These are phyloP conservation scores for Lentinula edodes DNA, from an alignment of 768 basidiomycete genomes.

Conservation along the genomic window DNA sequence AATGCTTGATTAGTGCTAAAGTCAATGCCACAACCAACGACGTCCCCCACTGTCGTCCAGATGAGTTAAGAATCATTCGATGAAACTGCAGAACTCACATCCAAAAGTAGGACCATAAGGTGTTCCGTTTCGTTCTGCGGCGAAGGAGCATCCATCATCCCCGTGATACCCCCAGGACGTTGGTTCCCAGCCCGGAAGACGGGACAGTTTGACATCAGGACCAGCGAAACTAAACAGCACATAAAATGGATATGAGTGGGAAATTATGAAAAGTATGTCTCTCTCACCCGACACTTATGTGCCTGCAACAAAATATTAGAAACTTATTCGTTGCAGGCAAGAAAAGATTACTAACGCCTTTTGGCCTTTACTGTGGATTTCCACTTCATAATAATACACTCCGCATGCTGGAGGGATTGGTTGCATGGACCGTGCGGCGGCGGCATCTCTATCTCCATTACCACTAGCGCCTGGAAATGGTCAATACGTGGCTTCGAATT, in stretches of 20 bases:
- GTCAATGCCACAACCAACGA: conserved; percentile 90
- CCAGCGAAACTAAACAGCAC: conserved; percentile 53
- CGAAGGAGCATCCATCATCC: conserved; percentile 80
- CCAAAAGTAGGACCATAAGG: conserved; percentile 78
- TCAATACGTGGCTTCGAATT: conserved; percentile 2
- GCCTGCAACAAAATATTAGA: conserved; percentile 32
- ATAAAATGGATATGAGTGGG: conserved; percentile 8
- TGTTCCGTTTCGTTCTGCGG: conserved; percentile 65
- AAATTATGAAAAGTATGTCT: background rate
- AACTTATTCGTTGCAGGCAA: conserved; percentile 9
- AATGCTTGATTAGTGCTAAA: conserved; percentile 77
- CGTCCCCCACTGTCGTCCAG: conserved; percentile 62
- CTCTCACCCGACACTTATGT: conserved; percentile 75
- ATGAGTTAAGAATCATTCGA: conserved; percentile 7
- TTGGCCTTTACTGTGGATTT: conserved; percentile 72
- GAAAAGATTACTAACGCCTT: conserved; percentile 55
- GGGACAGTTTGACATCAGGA: conserved; percentile 56
- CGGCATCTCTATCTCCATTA: conserved; percentile 75
- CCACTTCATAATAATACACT: conserved; percentile 92
- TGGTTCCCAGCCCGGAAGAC: conserved; percentile 82
- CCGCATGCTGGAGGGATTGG: conserved; percentile 84
- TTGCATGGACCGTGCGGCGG: conserved; percentile 70
- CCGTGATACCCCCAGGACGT: conserved; percentile 91
- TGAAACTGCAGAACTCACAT: conserved; percentile 41
- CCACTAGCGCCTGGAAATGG: conserved; percentile 38